Conservation (phyloP, 2,329 filamentous ascomycete genomes). For the Zelopaecilomyces penicillatus region DNA sequence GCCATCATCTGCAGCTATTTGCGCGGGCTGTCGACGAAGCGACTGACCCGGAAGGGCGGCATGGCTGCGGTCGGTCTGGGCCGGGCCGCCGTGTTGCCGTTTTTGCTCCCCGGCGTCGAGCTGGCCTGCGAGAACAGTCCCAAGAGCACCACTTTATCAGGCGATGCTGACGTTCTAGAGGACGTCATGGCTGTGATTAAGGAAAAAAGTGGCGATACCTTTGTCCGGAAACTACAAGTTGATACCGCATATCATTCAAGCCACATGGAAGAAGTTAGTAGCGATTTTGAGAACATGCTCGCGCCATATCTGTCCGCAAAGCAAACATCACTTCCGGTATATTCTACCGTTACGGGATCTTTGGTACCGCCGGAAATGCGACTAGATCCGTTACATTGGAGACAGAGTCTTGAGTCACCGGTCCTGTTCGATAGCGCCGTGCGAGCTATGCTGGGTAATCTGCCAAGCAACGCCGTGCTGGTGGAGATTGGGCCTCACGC, state of each 20-base stretch:
- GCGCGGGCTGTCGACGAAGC: constrained; percentile 21
- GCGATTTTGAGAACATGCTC: no score
- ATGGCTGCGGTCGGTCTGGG: constrained; percentile 5
- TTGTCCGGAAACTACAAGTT: constrained; percentile 1
- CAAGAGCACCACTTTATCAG: constrained; percentile 3
- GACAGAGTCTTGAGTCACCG: constrained; percentile 20
- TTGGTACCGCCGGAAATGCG: no score
- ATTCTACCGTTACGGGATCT: no score
- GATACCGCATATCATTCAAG: neutral
- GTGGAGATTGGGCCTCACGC: constrained; percentile 16
- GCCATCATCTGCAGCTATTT: constrained; percentile 39
- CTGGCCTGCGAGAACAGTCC: constrained; percentile 5
- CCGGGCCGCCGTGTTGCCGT: neutral
- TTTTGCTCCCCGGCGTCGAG: neutral
- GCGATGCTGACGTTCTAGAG: neutral
- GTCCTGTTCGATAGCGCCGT: constrained; percentile 18
- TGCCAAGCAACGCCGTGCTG: constrained; percentile 2
- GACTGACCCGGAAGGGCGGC: neutral
- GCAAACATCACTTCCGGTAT: no score
- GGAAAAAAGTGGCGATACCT: neutral
- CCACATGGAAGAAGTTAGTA: no score
- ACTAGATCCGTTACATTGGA: constrained; percentile 17
- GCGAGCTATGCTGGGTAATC: neutral
- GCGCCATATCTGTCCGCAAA: no score
- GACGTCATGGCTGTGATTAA: neutral